Base-by-base conservation (phyloP, 208 protist genomes). In the Leptomonas pyrrhocoris region DNA sequence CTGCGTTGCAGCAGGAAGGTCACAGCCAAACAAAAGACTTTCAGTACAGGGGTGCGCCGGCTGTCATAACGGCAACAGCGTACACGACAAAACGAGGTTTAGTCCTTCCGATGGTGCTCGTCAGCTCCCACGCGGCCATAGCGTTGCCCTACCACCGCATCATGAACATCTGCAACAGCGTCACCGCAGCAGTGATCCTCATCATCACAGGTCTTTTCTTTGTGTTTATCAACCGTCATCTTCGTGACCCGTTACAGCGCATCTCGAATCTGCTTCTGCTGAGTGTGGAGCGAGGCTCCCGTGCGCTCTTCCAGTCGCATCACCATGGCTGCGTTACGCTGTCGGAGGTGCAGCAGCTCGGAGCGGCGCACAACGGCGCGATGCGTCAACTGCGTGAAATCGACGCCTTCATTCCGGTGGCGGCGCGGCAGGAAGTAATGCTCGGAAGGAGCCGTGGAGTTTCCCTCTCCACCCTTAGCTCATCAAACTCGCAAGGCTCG, bases 361-460 rank as follows among this genome's bases (percentile, higher is more conserved):
- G 34, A 0, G 27, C 23, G 27, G 62, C 71, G 2, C 38, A 70
- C 48, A 70, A 76, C 59, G 27, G 30, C 18, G 60, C 71, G 42
- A 62, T 70, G 48, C 40, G 28, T 15, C 71, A 68, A 19, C 68
- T 73, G 25, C 56, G 57, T 12, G 55, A 68, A 12, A 53, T 77
- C 46, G 60, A 71, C 30, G 31, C 60, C 21, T 77, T 77, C 23
- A 42, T 77, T 8, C 71, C 71, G 28, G 43, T 8, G 18, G 49
- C 71, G 23, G 53, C 36, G 38, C 40, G 58, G 2, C n/a, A 64
- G 16, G 30, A 62, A 12, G 12, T 61, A 16, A 36, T 21, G 3
- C 54, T 13, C 13, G 42, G 23, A 38, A 45, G 30, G 42, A 13
- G 28, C 23, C 16, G 2, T 0, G n/a, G 9, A 18, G 38, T 25